Base-by-base conservation (phyloP, 805 yeast species). In the Candida xyloterini region DNA sequence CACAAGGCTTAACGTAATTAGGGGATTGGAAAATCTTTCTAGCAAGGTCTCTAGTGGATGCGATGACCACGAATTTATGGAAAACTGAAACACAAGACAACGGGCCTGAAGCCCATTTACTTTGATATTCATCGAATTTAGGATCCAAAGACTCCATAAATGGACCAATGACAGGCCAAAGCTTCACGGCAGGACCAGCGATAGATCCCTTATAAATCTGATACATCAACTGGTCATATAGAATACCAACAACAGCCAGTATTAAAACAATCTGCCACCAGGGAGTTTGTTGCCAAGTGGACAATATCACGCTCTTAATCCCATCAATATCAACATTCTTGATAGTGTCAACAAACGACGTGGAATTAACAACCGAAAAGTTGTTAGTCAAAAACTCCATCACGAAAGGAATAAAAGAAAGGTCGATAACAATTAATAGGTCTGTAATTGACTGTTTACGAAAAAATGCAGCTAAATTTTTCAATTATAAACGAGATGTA, bases 151-250 rank as follows among this genome's bases (percentile, higher is more conserved):
- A 81, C 61, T 93, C 97, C 63, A 93, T 70, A 55, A 93, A 93
- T 3, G 99, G 98, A 2, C 99, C 99, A 52, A 93, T 90, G 35
- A 93, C 71, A 2, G 99, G 99, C 89, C 95, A 91, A 42, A 89
- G 56, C 65, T 93, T 93, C 62, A 73, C 80, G 31, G 68, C 65
- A 10, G 97, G 99, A 15, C 99, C 99, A 7, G 88, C 96, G 60
- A 91, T 88, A 24, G 76, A 59, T 30, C 97, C 97, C 65, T 93
- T 93, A 48, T 79, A 78, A 31, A 77, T 55, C 56, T 88, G 81
- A 60, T 93, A 93, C 48, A 75, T 64, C n/a, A 88, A 62, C 63
- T 84, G 95, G 63, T 87, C 95, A 59, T 76, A 84, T 1, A 78
- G 68, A 33, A 84, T 54, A 4, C 67, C 65, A 10, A 76, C 48